phyloP scores from a whole-genome alignment of 2,329 filamentous ascomycete species.

The Calonectria honghensis region DNA sequence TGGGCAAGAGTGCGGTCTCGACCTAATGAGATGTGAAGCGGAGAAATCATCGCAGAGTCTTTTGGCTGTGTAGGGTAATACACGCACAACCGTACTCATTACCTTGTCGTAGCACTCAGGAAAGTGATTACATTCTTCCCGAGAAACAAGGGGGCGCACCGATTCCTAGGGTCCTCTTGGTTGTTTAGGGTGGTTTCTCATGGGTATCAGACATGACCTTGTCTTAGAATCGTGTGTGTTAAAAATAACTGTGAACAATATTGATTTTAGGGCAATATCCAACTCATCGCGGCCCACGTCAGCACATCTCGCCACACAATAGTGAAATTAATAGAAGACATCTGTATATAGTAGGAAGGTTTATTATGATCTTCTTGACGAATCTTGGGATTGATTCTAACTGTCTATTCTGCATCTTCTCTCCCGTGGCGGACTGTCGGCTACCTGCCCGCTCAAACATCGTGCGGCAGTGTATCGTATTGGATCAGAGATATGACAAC shows the following conservation, averaged over 20 bases:
- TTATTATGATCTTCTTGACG: not conserved
- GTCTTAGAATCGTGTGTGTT: not conserved
- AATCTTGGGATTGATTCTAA: not conserved
- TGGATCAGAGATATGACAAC: not conserved
- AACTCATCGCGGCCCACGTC: not conserved
- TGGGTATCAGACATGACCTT: not conserved
- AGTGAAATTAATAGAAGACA: not conserved
- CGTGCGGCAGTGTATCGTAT: not conserved
- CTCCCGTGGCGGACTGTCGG: not conserved
- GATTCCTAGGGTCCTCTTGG: not conserved
- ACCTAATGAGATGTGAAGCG: not conserved
- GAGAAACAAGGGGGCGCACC: not conserved
- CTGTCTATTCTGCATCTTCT: not conserved
- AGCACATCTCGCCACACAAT: not conserved
- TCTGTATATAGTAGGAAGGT: not conserved
- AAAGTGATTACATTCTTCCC: not conserved
- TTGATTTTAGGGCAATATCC: constrained; percentile 15
- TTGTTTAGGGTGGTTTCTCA: not conserved
- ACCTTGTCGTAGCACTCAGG: not conserved
- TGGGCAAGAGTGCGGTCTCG: not conserved
- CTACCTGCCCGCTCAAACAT: not conserved
- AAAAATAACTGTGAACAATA: not conserved
- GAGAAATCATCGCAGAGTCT: not conserved
- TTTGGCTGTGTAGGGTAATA: not conserved
- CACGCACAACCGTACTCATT: not conserved